A percentile compares a stretch with the other conserved stretches of the same genome.
Evolutionary conservation across 1,284 basidiomycete genomes (phyloP).

Genomic region (Fistulina hepatica): DNA sequence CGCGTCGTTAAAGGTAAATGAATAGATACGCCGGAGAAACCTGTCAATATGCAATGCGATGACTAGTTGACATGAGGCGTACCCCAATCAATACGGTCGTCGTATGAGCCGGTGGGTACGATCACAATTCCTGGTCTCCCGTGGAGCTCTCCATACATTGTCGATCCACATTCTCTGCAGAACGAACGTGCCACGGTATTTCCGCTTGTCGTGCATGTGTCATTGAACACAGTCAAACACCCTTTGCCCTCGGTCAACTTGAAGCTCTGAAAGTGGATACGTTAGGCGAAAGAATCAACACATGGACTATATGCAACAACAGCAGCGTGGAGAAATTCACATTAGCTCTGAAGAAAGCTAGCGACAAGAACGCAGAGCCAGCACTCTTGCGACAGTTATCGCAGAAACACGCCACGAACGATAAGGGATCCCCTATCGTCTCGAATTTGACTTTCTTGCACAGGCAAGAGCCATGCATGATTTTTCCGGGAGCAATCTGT

Average conservation of each 20-base stretch:
- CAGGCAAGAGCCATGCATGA: constrained; percentile 26
- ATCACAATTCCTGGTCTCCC: background rate
- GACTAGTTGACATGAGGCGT: background rate
- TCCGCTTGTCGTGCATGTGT: constrained; percentile 21
- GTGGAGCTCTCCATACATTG: constrained; percentile 15
- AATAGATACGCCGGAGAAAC: background rate
- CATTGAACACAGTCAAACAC: constrained; percentile 17
- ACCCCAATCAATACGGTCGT: background rate
- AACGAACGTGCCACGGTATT: constrained; percentile 20
- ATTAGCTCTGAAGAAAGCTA: constrained; percentile 21
- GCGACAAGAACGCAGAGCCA: constrained; percentile 28
- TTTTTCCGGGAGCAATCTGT: too few species aligned
- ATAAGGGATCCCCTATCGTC: constrained; percentile 25
- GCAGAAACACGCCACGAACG: constrained; percentile 28
- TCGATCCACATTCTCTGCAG: constrained; percentile 24
- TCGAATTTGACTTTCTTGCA: constrained; percentile 25
- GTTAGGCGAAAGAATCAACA: constrained; percentile 2
- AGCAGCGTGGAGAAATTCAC: background rate
- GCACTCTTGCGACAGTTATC: constrained; percentile 27
- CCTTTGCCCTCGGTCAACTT: constrained; percentile 20
- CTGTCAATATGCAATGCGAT: background rate
- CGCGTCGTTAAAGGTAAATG: background rate
- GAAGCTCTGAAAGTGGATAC: constrained; percentile 18
- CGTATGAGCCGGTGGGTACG: too few species aligned
- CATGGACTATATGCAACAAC: background rate